Base-by-base conservation (phyloP, 352 stramenopile species). In the Pythium dissotocum region DNA sequence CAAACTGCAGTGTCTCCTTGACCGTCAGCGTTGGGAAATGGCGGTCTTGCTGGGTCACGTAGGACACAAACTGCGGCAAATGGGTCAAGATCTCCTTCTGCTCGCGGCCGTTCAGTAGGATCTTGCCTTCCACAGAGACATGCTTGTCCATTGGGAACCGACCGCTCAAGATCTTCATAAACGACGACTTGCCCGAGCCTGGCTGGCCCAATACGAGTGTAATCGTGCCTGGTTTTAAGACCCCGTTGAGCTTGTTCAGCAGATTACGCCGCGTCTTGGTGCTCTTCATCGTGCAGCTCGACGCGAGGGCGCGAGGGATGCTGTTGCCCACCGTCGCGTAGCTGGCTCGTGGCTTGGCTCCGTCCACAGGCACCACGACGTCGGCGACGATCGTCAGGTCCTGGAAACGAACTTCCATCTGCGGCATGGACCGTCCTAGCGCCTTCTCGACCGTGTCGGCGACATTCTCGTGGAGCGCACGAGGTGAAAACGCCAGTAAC, bases 161-260 rank as follows among this genome's bases (percentile, higher is more conserved):
- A 7, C 77, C 76, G 46, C 72, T 80, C 18, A 88, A 61, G 8
- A 84, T 26, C 70, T 88, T 88, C 69, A 88, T 80, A 48, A 83
- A 54, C 52, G 82, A 71, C 8, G 78, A 77, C 61, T 87, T 85
- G 61, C 77, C 79, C 4, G 79, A 84, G 10, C 70, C 70, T 1
- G 76, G 78, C 67, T 87, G 76, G 6, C 78, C 80, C 16, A 87
- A 66, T 13, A 88, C 67, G 30, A 88, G 75, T 35, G 80, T 88
- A 35, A 85, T 58, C 0, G 74, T 84, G 13, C 80, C 76, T 0
- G 79, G 77, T n/a, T 76, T 69, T 56, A 87, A 86, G 21, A 76
- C 35, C n/a, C 81, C 83, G 6, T 49, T 71, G 9, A 84, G 67
- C 6, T 66, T 62, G 52, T 73, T 13, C 4, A 54, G 46, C 6